Conservation (phyloP, 306 rosid genomes). For the Styphnolobium japonicum region DNA sequence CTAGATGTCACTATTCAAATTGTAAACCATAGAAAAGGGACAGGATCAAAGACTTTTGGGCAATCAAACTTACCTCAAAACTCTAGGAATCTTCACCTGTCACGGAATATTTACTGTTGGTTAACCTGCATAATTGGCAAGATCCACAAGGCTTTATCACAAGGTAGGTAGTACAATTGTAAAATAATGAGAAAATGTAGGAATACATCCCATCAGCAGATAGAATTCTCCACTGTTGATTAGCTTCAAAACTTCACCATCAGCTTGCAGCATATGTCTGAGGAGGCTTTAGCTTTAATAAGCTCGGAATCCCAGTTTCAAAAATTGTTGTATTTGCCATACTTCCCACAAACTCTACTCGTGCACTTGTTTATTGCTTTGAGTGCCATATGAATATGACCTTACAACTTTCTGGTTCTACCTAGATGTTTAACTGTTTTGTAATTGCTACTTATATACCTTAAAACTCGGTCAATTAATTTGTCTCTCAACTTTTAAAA, state of each 20-base stretch:
- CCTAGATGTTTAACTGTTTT: neutral
- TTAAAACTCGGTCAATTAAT: neutral
- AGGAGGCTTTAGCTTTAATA: neutral
- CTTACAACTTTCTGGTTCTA: constrained; percentile 25
- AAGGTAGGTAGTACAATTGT: neutral
- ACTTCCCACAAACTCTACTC: neutral
- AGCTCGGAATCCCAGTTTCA: neutral
- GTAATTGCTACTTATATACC: neutral
- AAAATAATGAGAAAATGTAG: neutral
- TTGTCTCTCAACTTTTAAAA: neutral
- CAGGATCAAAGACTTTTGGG: neutral
- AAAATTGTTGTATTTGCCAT: constrained; percentile 8
- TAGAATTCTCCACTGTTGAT: neutral
- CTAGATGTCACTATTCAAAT: neutral
- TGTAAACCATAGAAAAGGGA: neutral
- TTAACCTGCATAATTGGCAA: neutral
- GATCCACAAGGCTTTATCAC: neutral
- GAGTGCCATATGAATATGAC: constrained; percentile 31
- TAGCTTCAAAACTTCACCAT: constrained; percentile 22
- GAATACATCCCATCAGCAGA: neutral
- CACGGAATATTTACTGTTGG: neutral
- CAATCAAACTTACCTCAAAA: neutral
- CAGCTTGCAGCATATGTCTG: constrained; percentile 11
- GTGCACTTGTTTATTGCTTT: constrained; percentile 9
- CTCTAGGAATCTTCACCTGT: neutral